Evolutionary conservation across 2,329 filamentous ascomycete species (phyloP), one percentile per base, ranked within the genome.

Genomic region (Paraphoma sp.): DNA sequence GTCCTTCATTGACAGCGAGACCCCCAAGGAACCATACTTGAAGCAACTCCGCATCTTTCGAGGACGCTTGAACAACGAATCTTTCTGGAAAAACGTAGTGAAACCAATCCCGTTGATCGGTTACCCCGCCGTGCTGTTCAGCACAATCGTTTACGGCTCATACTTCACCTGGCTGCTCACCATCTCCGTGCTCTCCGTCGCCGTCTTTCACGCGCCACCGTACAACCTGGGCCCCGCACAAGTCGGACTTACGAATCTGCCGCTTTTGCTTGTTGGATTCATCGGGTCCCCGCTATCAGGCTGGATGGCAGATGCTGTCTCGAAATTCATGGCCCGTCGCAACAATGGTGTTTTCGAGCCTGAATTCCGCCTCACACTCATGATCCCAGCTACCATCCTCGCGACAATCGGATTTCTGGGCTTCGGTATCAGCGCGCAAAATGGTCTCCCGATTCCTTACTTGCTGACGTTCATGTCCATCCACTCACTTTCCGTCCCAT

Each of bases 121-220:
- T 2, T 93, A 97, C 72, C 93, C 93, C 0, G 91, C 91, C 4
- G 92, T 97, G 59, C 78, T 96, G 17, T 97, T 93, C 91, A 84
- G 83, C 11, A 87, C 84, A 62, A 80, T 97, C 6, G 91, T 93
- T 38, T 93, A 97, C 80, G 93, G 93, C 4, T 87, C 90, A 2
- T 87, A 96, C 74, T 96, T 97, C 70, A 93, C 93, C 55, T 97
- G 93, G 93, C 96, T 93, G 1, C 90, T 97, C 14, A 92, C 97
- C 71, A 95, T 73, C 60, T 93, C 92, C 45, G 91, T 96, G 52
- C 89, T 96, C 56, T 82, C 96, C n/a, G 92, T 90, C n/a, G 87
- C 89, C 55, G 87, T 96, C 65, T 96, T 96, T 79, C 83, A 94
- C 29, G 87, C 89, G 0, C 88, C 89, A 1, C 93, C 93, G 0